Evolutionary conservation across 2,329 filamentous ascomycete species (phyloP).

Genomic region (Cercospora zeae-maydis): DNA sequence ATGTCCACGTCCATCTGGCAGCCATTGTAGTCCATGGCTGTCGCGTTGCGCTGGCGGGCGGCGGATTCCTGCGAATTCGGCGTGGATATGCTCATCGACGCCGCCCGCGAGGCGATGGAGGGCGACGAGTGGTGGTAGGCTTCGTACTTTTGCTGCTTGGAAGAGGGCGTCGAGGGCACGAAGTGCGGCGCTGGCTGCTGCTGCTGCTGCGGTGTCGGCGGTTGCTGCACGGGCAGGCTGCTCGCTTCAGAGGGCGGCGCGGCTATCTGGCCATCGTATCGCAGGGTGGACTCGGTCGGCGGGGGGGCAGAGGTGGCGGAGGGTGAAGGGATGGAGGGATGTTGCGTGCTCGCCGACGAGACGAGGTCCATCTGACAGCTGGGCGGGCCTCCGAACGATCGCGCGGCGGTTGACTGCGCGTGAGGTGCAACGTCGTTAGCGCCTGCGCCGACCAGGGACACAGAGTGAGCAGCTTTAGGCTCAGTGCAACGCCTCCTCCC

Average conservation of each 20-base stretch:
- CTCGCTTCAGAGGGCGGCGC: constrained; percentile 7
- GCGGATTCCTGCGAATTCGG: constrained; percentile 3
- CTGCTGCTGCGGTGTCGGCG: constrained; percentile 9
- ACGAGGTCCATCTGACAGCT: constrained; percentile 5
- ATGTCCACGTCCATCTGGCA: constrained; percentile 55
- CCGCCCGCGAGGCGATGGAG: constrained; percentile 24
- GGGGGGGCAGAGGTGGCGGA: neutral
- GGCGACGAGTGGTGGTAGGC: constrained; percentile 14
- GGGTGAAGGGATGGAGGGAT: neutral
- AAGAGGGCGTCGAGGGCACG: constrained; percentile 9
- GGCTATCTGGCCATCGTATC: constrained; percentile 11
- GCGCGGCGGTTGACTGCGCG: constrained; percentile 4
- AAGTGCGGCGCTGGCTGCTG: constrained; percentile 2
- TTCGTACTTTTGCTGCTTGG: constrained; percentile 11
- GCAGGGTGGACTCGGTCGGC: neutral
- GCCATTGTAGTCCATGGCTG: constrained; percentile 33
- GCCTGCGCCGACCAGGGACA: neutral
- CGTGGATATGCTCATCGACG: constrained; percentile 24
- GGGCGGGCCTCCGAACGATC: neutral
- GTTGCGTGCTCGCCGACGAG: constrained; percentile 4
- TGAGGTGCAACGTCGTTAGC: neutral
- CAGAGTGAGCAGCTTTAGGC: neutral
- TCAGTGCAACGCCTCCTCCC: neutral
- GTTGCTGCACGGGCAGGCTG: constrained; percentile 10
- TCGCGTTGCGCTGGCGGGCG: constrained; percentile 12